Percentiles rank a stretch among this genome's conserved stretches.
These are phyloP conservation scores for Lactarius sp. DNA, from an alignment of 768 basidiomycete genomes.

Conservation along the genomic window DNA sequence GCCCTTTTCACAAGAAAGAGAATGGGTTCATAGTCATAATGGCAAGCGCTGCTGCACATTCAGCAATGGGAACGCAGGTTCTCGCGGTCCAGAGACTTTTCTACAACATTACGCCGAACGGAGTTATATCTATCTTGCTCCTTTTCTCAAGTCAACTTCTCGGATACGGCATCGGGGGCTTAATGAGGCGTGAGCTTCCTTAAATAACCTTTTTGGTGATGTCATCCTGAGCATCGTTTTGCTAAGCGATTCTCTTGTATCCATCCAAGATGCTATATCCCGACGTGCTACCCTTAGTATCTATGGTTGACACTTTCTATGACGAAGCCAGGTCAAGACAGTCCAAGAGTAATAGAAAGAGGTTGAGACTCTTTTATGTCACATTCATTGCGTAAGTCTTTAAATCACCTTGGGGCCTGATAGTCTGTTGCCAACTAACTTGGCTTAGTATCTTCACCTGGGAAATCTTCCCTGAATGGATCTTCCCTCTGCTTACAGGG, in stretches of 20 bases:
- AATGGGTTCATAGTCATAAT: constrained; percentile 56
- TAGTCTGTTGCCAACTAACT: not conserved
- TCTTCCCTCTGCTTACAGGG: constrained; percentile 29
- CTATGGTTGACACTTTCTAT: constrained; percentile 48
- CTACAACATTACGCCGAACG: constrained; percentile 48
- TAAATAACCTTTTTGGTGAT: not conserved
- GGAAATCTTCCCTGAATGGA: constrained; percentile 24
- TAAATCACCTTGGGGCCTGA: not conserved
- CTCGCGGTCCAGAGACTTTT: constrained; percentile 43
- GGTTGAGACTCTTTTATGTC: constrained; percentile 47
- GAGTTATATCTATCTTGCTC: constrained; percentile 42
- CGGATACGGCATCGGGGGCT: constrained; percentile 54
- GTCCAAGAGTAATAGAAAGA: constrained; percentile 33
- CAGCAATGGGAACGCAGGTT: constrained; percentile 50
- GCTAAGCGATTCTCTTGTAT: constrained; percentile 44
- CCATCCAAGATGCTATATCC: constrained; percentile 52
- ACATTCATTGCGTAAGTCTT: constrained; percentile 35
- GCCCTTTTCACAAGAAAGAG: constrained; percentile 57
- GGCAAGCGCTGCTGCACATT: constrained; percentile 50
- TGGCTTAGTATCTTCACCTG: constrained; percentile 33
- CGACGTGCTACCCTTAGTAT: constrained; percentile 40
- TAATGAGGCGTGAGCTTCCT: constrained; percentile 42
- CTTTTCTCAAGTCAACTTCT: constrained; percentile 35
- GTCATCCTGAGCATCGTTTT: not conserved
- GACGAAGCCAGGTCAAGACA: constrained; percentile 34